Evolutionary conservation across 2,329 filamentous ascomycete genomes (phyloP).

Genomic region (Orbilia oligospora): DNA sequence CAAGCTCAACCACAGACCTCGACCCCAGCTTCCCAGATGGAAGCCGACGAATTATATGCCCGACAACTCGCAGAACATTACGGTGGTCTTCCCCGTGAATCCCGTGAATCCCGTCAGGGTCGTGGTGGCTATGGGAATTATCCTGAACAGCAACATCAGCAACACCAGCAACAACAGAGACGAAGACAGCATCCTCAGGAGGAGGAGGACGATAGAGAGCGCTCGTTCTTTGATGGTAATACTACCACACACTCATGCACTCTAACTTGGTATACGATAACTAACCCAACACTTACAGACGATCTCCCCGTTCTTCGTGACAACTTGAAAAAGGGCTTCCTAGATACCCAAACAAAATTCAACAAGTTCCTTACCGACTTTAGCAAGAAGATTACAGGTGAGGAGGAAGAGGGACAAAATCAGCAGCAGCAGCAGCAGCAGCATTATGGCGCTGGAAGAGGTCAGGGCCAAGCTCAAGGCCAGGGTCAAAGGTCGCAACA

Average conservation of each 20-base stretch:
- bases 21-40: constrained; percentile 81
- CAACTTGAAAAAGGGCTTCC: constrained; percentile 92
- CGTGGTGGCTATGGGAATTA: constrained; percentile 58
- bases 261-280: neutral
- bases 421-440: constrained; percentile 65
- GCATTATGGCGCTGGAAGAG: constrained; percentile 49
- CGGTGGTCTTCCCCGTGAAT: constrained; percentile 70
- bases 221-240: constrained; percentile 86
- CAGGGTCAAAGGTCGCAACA: constrained; percentile 65
- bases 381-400: constrained; percentile 93
- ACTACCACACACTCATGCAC: constrained; percentile 49
- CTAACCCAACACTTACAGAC: constrained; percentile 71
- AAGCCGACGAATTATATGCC: constrained; percentile 91
- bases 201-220: constrained; percentile 73
- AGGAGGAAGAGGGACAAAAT: constrained; percentile 77
- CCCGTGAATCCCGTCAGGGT: constrained; percentile 29
- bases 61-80: constrained; percentile 94
- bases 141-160: constrained; percentile 66
- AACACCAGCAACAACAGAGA: constrained; percentile 68
- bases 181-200: constrained; percentile 69
- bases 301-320: constrained; percentile 93
- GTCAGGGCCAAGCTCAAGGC: constrained; percentile 64
- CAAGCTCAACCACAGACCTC: constrained; percentile 75
- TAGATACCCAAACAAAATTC: constrained; percentile 92
- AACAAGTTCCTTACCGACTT: constrained; percentile 92